Evolutionary conservation across 441 rosid species (phyloP).

Genomic region (Pelargonium citronellum): DNA sequence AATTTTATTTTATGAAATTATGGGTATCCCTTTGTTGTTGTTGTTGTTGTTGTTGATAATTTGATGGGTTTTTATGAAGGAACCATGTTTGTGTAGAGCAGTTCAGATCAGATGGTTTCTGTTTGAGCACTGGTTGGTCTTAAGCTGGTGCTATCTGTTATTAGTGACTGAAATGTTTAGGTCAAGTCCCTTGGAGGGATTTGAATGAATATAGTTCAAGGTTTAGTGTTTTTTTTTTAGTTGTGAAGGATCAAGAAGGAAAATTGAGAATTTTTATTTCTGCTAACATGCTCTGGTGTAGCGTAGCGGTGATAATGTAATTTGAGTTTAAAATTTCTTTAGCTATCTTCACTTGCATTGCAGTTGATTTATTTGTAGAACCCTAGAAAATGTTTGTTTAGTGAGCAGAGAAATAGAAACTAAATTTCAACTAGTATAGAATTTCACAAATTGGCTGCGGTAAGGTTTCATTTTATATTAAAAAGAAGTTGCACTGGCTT

Average conservation of each 20-base stretch:
- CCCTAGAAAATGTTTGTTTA: not conserved
- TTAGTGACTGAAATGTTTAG: not conserved
- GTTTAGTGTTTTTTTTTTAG: too few relatives aligned
- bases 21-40: not conserved
- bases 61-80: not conserved
- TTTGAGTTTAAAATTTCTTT: too few relatives aligned
- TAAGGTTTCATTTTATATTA: not conserved
- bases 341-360: too few relatives aligned
- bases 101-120: not conserved
- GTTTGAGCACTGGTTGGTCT: not conserved
- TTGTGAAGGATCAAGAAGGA: too few relatives aligned
- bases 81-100: not conserved
- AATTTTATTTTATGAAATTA: not conserved
- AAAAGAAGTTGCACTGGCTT: conserved; percentile 9
- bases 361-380: too few relatives aligned
- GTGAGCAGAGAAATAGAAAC: not conserved
- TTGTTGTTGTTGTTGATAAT: not conserved
- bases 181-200: not conserved
- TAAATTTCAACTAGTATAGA: not conserved
- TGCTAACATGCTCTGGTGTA: too few relatives aligned
- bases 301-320: too few relatives aligned
- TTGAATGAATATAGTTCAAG: too few relatives aligned
- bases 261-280: too few relatives aligned
- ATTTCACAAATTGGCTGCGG: not conserved
- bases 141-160: too few relatives aligned